Conservation (phyloP, 2,329 filamentous ascomycete genomes). For the Xylariaceae sp. region DNA sequence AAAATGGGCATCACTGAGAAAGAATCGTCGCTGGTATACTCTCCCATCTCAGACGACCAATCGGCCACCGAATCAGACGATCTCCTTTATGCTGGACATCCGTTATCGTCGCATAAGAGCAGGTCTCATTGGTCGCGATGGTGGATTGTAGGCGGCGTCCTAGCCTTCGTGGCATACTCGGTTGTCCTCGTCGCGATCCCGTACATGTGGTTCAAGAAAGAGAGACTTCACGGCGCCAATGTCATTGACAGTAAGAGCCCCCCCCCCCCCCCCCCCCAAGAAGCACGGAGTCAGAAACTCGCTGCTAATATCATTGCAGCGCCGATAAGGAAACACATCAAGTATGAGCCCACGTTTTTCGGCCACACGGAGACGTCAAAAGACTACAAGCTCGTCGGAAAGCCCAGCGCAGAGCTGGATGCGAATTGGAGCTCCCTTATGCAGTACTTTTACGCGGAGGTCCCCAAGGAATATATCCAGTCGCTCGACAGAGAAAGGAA, state of each 20-base stretch:
- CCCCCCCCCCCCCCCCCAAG: neutral
- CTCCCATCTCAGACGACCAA: constrained; percentile 17
- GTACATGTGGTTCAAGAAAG: constrained; percentile 20
- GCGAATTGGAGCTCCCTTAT: constrained; percentile 20
- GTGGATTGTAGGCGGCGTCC: constrained; percentile 9
- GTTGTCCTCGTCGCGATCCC: constrained; percentile 15
- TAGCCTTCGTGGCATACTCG: constrained; percentile 18
- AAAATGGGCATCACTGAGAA: constrained; percentile 8
- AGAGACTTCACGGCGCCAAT: constrained; percentile 21
- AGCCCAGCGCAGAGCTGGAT: constrained; percentile 20
- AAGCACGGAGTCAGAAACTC: neutral
- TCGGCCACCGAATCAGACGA: constrained; percentile 19
- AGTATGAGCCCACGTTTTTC: constrained; percentile 21
- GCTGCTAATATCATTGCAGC: constrained; percentile 1
- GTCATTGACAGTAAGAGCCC: constrained; percentile 20
- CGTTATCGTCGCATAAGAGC: neutral
- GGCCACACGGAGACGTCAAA: constrained; percentile 19
- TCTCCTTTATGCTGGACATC: constrained; percentile 14
- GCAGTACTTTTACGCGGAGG: constrained; percentile 24
- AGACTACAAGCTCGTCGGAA: constrained; percentile 19
- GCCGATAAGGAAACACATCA: constrained; percentile 18
- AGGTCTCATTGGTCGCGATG: constrained; percentile 9
- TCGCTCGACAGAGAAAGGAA: constrained; percentile 19
- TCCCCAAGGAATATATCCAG: constrained; percentile 22
- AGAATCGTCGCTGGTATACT: constrained; percentile 9